Evolutionary conservation across 176 grass and related monocot species (phyloP), one percentile per base, ranked within the genome.

Genomic region (Echinochloa phyllopogon): DNA sequence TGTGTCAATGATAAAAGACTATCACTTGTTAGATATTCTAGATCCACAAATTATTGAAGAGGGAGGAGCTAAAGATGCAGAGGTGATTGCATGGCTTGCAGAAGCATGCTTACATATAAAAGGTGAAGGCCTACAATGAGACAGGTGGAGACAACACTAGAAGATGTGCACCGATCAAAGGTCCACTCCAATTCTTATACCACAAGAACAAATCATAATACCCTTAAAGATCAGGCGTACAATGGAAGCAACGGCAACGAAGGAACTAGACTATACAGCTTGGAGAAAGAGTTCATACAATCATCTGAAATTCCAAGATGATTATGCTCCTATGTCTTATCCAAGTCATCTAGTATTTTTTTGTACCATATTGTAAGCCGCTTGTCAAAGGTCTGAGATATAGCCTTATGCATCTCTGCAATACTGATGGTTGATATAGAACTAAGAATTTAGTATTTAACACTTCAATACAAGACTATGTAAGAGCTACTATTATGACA

Each of bases 61-160:
- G 62, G 77, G 42, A 18, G 77, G 69, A 2, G 0, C 42, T 2
- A 43, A 41, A 38, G 52, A 76, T 53, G 87, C 52, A 6, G 23
- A 70, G 52, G 62, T 45, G 36, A 20, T 85, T 81, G 83, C 52
- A 10, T 70, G 6, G 47, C 52, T 89, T 0, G 6, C 83, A 16
- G 77, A 53, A 33, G 6, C 62, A 55, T 85, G 83, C 64, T 76
- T 89, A 85, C 27, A 36, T 3, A 85, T 89, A 74, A 84, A 80
- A 89, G 87, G 87, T 8, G 82, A 74, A 89, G 77, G 43, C 82
- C 82, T 43, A 85, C 82, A 52, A 82, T 85, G 71, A 89, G 83
- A 52, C 77, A 85, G 82, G 83, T 89, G 23, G 83, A 89, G 44
- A 76, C 37, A 27, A 44, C 8, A 61, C 83, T 85, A 20, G 83